phyloP scores from a whole-genome alignment of 192 early-diverging fungal genomes.

The Dissophora globulifera region DNA sequence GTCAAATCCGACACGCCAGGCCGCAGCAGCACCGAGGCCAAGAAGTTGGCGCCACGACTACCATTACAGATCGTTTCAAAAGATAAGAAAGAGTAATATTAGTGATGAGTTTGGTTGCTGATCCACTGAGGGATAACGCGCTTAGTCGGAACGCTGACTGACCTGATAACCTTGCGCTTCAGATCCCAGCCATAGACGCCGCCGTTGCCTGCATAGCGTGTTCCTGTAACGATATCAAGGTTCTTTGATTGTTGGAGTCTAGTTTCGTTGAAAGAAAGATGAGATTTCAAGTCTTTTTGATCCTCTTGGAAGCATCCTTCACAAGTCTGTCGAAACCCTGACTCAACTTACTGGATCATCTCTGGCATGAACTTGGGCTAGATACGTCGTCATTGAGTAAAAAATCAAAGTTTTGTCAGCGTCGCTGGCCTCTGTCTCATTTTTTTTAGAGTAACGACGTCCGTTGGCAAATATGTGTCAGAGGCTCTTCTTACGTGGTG shows the following conservation, averaged over 20 bases:
- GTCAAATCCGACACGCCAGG: constrained; percentile 95
- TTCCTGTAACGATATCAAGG: constrained; percentile 94
- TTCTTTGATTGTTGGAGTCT: constrained; percentile 84
- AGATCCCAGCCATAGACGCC: constrained; percentile 99
- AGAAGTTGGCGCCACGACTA: constrained; percentile 96
- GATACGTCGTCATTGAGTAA: too few relatives aligned
- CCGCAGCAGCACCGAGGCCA: constrained; percentile 87
- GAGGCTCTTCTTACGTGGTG: constrained; percentile 81
- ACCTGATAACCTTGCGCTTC: constrained; percentile 92
- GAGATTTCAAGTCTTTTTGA: neutral
- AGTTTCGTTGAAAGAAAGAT: neutral
- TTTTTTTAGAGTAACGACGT: neutral
- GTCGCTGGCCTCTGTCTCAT: too few relatives aligned
- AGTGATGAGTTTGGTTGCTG: too few relatives aligned
- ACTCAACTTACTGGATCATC: constrained; percentile 79
- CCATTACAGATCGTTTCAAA: neutral
- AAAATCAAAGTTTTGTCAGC: too few relatives aligned
- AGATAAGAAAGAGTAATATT: neutral
- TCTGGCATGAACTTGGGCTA: constrained; percentile 97
- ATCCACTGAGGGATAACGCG: too few relatives aligned
- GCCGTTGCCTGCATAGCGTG: constrained; percentile 87
- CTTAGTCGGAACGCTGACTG: too few relatives aligned
- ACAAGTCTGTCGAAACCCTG: too few relatives aligned
- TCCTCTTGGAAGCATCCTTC: neutral
- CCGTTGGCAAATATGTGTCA: neutral